Conservation (phyloP, 129 eudicot species). For the Chrysanthemum makinoi region DNA sequence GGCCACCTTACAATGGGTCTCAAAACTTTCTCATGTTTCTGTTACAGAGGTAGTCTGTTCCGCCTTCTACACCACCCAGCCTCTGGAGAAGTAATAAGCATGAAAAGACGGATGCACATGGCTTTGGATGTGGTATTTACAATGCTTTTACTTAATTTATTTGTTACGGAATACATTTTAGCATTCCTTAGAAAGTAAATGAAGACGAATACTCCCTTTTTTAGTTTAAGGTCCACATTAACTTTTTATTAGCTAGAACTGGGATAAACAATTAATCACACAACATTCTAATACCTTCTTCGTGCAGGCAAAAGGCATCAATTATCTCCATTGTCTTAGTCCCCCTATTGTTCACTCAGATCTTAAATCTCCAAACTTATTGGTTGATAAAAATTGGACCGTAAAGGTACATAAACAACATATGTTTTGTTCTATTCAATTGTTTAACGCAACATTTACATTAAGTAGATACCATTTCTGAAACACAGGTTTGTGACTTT, state of each 20-base stretch:
- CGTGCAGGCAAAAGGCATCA: conserved; percentile 86
- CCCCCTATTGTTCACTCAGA: conserved; percentile 98
- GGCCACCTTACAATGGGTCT: not conserved
- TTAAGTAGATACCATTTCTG: not conserved
- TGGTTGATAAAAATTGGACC: conserved; percentile 96
- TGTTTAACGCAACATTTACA: not conserved
- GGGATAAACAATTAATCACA: not conserved
- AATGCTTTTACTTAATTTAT: not conserved
- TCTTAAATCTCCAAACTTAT: conserved; percentile 86
- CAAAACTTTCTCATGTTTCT: not conserved
- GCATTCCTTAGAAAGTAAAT: not conserved
- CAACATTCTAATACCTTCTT: conserved; percentile 3
- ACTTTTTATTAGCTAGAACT: not conserved
- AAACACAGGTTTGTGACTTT: conserved; percentile 70
- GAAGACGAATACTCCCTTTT: not conserved
- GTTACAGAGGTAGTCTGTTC: conserved; percentile 77
- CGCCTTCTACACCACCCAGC: conserved; percentile 88
- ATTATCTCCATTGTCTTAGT: conserved; percentile 78
- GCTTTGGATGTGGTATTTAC: conserved; percentile 89
- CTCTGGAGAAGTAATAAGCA: conserved; percentile 72
- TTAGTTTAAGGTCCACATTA: not conserved
- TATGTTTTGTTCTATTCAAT: not conserved
- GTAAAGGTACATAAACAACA: conserved; percentile 61
- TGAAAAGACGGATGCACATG: conserved; percentile 76
- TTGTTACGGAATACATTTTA: not conserved